phyloP scores from a whole-genome alignment of 2,329 filamentous ascomycete genomes.

The Myriosclerotinia duriaeana region DNA sequence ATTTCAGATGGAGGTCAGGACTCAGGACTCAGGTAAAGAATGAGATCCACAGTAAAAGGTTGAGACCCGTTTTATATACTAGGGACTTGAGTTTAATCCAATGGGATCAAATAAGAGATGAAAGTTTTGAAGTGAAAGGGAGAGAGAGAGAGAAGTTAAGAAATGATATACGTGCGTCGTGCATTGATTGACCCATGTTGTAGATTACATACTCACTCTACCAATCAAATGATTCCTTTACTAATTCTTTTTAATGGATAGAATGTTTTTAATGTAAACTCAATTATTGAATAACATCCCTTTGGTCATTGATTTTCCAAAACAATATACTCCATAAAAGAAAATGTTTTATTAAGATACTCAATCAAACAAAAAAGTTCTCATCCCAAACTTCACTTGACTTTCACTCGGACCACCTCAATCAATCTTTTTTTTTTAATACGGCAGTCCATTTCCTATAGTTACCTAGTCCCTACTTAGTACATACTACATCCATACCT shows the following conservation, averaged over 20 bases:
- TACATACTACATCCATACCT: too few species aligned
- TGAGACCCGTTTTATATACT: constrained; percentile 6
- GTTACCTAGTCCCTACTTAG: neutral
- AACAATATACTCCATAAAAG: too few species aligned
- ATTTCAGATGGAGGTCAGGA: neutral
- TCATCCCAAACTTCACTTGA: too few species aligned
- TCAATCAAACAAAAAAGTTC: too few species aligned
- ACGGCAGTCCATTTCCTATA: constrained; percentile 2
- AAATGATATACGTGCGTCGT: neutral
- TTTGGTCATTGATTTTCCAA: too few species aligned
- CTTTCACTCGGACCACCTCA: neutral
- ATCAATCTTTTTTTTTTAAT: neutral
- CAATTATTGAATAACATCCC: too few species aligned
- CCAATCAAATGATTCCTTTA: too few species aligned
- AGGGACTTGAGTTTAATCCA: neutral
- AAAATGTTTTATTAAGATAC: too few species aligned
- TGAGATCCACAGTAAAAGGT: neutral
- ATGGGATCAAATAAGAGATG: neutral
- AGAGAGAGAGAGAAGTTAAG: neutral
- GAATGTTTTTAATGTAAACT: too few species aligned
- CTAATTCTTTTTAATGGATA: too few species aligned
- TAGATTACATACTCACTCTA: too few species aligned
- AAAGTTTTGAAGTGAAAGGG: neutral
- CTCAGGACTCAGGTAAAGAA: neutral
- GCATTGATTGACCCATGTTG: too few species aligned